Evolutionary conservation across 1,284 basidiomycete species (phyloP).

Genomic region (Ceraceosorus bombacis): DNA sequence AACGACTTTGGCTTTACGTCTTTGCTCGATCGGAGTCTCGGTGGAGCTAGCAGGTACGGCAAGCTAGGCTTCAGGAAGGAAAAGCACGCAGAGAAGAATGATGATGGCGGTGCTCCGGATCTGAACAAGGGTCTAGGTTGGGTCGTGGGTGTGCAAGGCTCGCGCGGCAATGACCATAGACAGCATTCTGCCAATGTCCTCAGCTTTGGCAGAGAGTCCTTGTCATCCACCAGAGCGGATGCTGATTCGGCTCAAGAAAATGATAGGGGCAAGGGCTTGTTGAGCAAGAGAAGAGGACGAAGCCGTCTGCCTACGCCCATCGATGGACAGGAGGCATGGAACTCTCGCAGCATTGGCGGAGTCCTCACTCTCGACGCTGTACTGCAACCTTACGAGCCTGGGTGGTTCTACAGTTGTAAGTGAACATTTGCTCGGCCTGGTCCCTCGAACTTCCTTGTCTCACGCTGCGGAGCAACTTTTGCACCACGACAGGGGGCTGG

Average conservation of each 20-base stretch:
- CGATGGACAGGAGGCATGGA: not conserved
- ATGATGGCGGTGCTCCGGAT: constrained; percentile 1
- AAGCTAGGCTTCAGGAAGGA: constrained; percentile 23
- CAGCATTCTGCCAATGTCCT: constrained; percentile 69
- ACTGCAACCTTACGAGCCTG: constrained; percentile 72
- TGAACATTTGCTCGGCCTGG: not conserved
- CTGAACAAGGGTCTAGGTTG: constrained; percentile 54
- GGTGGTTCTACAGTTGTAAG: constrained; percentile 41
- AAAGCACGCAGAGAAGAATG: not conserved
- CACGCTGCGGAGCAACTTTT: not conserved
- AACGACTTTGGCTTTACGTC: constrained; percentile 26
- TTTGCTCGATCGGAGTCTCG: constrained; percentile 29
- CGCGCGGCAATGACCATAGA: constrained; percentile 63
- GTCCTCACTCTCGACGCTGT: constrained; percentile 80
- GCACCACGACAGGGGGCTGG: constrained; percentile 12
- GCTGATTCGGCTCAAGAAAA: constrained; percentile 4
- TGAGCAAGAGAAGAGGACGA: not conserved
- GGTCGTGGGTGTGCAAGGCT: constrained; percentile 82
- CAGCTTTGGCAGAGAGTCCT: constrained; percentile 71
- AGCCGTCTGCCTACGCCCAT: not conserved
- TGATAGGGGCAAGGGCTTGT: too few species aligned
- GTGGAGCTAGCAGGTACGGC: constrained; percentile 32
- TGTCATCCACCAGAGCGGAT: constrained; percentile 18
- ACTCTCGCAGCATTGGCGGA: constrained; percentile 52
- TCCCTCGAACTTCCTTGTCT: not conserved